Conservation (phyloP, 768 basidiomycete species). For the Serendipita indica region DNA sequence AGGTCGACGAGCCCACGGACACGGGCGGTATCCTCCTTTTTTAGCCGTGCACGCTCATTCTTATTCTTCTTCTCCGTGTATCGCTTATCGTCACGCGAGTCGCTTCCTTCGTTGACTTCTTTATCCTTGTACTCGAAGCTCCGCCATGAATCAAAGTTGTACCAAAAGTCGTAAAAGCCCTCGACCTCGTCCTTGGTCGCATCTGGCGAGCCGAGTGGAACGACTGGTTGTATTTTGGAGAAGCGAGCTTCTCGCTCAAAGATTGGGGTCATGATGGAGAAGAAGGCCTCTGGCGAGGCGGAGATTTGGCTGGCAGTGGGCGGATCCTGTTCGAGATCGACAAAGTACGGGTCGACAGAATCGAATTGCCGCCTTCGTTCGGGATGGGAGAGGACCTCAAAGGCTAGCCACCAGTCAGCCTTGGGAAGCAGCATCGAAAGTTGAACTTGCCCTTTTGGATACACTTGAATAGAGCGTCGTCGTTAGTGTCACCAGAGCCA, state of each 20-base stretch:
- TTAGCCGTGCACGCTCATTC: conserved; percentile 82
- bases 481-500: conserved; percentile 71
- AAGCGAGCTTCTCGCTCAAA: conserved; percentile 90
- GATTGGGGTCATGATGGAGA: conserved; percentile 58
- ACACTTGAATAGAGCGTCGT: conserved; percentile 99
- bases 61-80: conserved; percentile 99
- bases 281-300: conserved; percentile 42
- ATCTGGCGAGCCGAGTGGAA: conserved; percentile 53
- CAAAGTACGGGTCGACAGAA: conserved; percentile 73
- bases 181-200: conserved; percentile 73
- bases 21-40: conserved; percentile 94
- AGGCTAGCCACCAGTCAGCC: conserved; percentile 31
- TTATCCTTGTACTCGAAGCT: conserved; percentile 97
- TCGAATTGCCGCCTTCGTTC: conserved; percentile 92
- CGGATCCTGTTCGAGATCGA: conserved; percentile 56
- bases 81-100: conserved; percentile 97
- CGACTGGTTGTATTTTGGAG: conserved; percentile 73
- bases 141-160: conserved; percentile 98
- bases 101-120: conserved; percentile 95
- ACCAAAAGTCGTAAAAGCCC: conserved; percentile 97
- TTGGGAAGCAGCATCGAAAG: background rate
- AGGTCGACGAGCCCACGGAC: conserved; percentile 76
- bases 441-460: conserved; percentile 59
- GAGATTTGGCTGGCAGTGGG: conserved; percentile 50
- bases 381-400: conserved; percentile 75